Evolutionary conservation across 352 stramenopile genomes (phyloP), one percentile per base, ranked within the genome.

Genomic region (Thalassiosira hispida): DNA sequence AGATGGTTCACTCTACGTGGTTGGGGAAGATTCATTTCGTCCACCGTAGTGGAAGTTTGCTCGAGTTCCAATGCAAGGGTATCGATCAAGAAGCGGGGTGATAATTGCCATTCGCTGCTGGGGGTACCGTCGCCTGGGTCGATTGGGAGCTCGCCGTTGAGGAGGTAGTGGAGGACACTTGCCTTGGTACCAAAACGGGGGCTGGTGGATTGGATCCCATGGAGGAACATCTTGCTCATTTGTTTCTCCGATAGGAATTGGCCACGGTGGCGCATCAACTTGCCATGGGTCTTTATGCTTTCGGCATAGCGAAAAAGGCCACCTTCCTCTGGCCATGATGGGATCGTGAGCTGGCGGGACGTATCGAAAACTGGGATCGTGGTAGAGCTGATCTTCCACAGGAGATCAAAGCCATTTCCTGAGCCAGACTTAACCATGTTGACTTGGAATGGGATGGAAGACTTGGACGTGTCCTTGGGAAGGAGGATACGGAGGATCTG

Each of bases 181-280:
- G 40, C 40, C n/a, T 16, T 4, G 6, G 40, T 4, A 18, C 11
- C 40, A 18, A n/a, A 49, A 2, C 40, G 40, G 2, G n/a, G n/a
- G 44, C 14, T 52, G n/a, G 44, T 2, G 1, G 11, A 3, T 11
- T 12, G 11, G 44, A 52, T 52, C 3, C 44, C 14, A 2, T 12
- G 2, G 44, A 52, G 44, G 44, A 25, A 52, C n/a, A 52, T 52
- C n/a, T 52, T 52, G 44, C n/a, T 52, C 16, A 52, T 52, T 20
- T 27, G 3, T 25, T 52, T 52, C 44, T 52, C 44, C 3, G 40
- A 18, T 2, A 52, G 44, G 44, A 2, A 25, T n/a, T 27, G 44
- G 44, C 12, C n/a, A 25, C 44, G 12, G 44, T 27, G 44, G 16
- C 40, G 12, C 16, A 49, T n/a, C 9, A 5, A 20, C 9, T 52